Evolutionary conservation across 2,329 filamentous ascomycete genomes (phyloP).

Genomic region (Calonectria leucothoes): DNA sequence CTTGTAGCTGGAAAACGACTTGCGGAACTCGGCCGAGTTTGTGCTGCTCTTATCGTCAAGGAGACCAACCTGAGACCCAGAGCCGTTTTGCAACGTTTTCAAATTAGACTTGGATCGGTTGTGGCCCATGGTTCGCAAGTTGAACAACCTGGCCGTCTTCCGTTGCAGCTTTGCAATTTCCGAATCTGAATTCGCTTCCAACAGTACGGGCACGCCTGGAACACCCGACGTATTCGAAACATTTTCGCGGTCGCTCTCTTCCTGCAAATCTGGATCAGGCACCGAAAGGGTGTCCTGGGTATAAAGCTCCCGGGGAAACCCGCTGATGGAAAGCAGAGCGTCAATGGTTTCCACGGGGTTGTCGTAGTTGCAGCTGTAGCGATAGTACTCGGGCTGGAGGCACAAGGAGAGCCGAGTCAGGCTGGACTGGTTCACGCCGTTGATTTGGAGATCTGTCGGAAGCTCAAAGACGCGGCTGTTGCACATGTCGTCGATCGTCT

Average conservation of each 20-base stretch:
- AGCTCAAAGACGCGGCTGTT: not conserved
- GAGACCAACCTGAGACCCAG: not conserved
- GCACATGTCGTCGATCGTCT: not conserved
- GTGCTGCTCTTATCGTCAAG: not conserved
- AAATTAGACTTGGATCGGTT: not conserved
- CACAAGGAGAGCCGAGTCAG: not conserved
- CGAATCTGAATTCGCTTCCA: not conserved
- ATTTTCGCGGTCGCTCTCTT: not conserved
- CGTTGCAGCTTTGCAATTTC: not conserved
- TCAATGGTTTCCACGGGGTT: not conserved
- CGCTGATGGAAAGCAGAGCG: constrained; percentile 2
- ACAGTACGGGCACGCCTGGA: not conserved
- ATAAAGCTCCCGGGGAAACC: not conserved
- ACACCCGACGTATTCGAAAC: not conserved
- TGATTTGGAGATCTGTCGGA: not conserved
- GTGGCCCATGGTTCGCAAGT: not conserved
- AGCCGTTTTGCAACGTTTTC: not conserved
- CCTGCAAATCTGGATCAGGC: not conserved
- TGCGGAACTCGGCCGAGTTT: not conserved
- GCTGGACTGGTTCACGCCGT: not conserved
- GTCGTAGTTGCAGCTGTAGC: not conserved
- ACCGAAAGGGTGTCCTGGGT: not conserved
- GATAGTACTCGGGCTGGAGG: not conserved
- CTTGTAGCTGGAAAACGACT: not conserved
- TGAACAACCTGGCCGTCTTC: not conserved